A percentile compares a stretch with the other conserved stretches of the same genome.
Evolutionary conservation across 2,329 filamentous ascomycete genomes (phyloP).

Genomic region (Arthrinium phaeospermum): DNA sequence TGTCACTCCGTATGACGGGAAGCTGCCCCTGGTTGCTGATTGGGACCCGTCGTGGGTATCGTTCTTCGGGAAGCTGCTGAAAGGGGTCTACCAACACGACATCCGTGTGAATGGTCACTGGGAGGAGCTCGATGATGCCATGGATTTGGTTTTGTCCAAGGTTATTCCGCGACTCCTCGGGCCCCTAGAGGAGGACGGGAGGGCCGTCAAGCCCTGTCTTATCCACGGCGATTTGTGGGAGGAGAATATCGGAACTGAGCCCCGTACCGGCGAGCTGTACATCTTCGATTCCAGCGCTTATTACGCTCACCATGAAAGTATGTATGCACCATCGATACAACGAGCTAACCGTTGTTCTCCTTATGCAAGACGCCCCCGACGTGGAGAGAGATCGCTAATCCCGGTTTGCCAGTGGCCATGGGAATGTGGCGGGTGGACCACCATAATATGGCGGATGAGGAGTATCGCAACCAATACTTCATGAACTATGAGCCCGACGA

Average conservation of each 20-base stretch:
- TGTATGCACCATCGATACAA: too few species aligned
- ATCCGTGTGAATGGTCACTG: conserved; percentile 30
- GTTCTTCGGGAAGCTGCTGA: conserved; percentile 31
- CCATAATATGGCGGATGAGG: conserved; percentile 27
- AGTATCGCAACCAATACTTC: conserved; percentile 32
- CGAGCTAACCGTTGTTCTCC: too few species aligned
- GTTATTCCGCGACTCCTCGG: conserved; percentile 30
- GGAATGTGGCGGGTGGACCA: conserved; percentile 27
- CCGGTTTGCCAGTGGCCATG: conserved; percentile 23
- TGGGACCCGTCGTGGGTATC: conserved; percentile 27
- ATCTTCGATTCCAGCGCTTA: conserved; percentile 31
- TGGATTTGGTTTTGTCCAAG: conserved; percentile 23
- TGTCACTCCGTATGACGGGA: conserved; percentile 28
- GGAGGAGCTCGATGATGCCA: conserved; percentile 31
- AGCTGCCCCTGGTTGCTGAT: conserved; percentile 22
- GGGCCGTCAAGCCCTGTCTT: conserved; percentile 28
- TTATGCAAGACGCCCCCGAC: too few species aligned
- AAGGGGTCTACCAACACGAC: conserved; percentile 30
- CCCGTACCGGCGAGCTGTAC: conserved; percentile 26
- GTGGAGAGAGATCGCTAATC: neutral
- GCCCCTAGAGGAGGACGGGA: conserved; percentile 24
- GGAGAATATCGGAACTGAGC: conserved; percentile 29
- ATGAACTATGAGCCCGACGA: conserved; percentile 29
- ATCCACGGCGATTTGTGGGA: conserved; percentile 34
- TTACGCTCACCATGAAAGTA: conserved; percentile 34